Base-by-base conservation (phyloP, 2,329 filamentous ascomycete genomes). In the Thielaviopsis ethacetica region DNA sequence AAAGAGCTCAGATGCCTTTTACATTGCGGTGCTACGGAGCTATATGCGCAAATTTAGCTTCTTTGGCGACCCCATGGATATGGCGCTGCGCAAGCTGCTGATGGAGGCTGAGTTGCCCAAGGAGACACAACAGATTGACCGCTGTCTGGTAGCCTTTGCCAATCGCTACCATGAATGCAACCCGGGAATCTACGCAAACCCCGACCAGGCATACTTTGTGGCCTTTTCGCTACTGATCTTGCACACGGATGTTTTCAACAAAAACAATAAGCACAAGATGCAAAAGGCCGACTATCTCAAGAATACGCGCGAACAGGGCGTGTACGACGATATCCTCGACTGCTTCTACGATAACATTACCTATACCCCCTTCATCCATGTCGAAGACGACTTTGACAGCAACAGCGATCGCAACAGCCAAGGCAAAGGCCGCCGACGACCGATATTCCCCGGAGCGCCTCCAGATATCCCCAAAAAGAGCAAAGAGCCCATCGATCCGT, bases 211-310 rank as follows among this genome's bases (percentile, higher is more conserved):
- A n/a, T 96, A 97, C 69, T 95, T 97, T 66, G 91, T 97, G 63
- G 90, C 91, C 17, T 98, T 98, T 68, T 97, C 91, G 1, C 83
- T 98, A 59, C 80, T 98, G 61, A 96, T 98, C 65, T 76, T 98
- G 38, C 93, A 98, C 66, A 97, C 93, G 0, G 93, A 98, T 68
- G 88, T 95, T n/a, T 97, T 97, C 81, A 98, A 98, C 76, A 95
- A 95, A 72, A 98, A 97, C 75, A 97, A 97, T 74, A 97, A 97
- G 73, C 82, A 93, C 70, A 98, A 98, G 72, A 98, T 98, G 93
- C 90, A 95, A 67, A 94, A 95, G 68, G 74, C 80, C 0, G 93
- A 97, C 67, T 98, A 98, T 71, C 78, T 97, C 65, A 96, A 94
- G 71, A 97, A 97, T 68, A 94, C 91, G 0, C 84, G 83, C 22